These are phyloP conservation scores for Euptelea pleiosperma DNA, from an alignment of 164 flowering plant genomes.

Conservation along the genomic window DNA sequence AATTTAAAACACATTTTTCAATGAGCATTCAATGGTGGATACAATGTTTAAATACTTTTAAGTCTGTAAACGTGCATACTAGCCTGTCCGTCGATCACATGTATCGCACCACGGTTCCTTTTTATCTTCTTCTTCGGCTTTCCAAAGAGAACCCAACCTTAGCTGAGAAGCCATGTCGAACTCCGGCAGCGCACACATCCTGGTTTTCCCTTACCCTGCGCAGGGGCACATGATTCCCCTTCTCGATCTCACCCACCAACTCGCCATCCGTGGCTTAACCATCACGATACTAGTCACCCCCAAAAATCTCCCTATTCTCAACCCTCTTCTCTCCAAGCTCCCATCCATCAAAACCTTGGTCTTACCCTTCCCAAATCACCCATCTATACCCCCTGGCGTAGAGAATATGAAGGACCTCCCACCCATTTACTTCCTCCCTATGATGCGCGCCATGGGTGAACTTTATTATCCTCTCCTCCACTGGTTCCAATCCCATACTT, in stretches of 20 bases:
- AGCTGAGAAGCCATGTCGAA: no score
- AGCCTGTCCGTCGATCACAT: conserved; percentile 21
- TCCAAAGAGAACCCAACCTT: no score
- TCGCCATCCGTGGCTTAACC: no score
- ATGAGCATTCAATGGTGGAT: no score
- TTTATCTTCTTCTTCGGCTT: no score
- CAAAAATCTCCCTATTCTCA: conserved; percentile 45
- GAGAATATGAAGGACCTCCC: conserved; percentile 46
- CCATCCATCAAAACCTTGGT: conserved; percentile 34
- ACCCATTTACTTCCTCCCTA: conserved; percentile 17
- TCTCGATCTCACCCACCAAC: no score
- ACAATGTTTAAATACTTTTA: no score
- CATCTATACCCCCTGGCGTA: conserved; percentile 37
- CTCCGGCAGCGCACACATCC: conserved; percentile 31
- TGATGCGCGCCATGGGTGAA: conserved; percentile 26
- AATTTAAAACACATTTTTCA: no score
- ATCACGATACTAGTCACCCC: no score
- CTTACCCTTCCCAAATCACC: conserved; percentile 51
- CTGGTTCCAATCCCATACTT: conserved; percentile 31
- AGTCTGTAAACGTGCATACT: no score
- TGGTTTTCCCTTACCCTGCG: conserved; percentile 60
- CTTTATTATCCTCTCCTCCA: conserved; percentile 36
- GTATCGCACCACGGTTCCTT: neutral
- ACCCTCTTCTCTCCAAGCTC: conserved; percentile 34
- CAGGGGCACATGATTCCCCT: conserved; percentile 79